These are phyloP conservation scores for Salix suchowensis DNA, from an alignment of 345 rosid genomes.

Conservation along the genomic window DNA sequence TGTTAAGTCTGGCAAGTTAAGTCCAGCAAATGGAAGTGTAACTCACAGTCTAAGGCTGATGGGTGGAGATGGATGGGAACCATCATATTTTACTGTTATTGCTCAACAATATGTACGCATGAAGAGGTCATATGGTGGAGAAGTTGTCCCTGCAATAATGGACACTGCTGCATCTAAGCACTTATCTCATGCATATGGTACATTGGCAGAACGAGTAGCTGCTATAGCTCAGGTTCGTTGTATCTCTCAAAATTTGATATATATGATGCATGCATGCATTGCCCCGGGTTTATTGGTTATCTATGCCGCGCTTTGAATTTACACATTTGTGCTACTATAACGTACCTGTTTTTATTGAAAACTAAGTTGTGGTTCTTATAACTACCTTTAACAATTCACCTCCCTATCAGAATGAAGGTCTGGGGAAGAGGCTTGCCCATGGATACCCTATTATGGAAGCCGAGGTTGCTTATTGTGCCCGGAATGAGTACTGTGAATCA, in stretches of 20 bases:
- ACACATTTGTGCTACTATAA: too few species aligned
- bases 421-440: slow-evolving; percentile 90
- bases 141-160: slow-evolving; percentile 84
- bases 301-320: not conserved
- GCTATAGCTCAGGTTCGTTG: slow-evolving; percentile 80
- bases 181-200: slow-evolving; percentile 91
- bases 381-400: not conserved
- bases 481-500: slow-evolving; percentile 85
- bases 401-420: slow-evolving; percentile 56
- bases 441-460: slow-evolving; percentile 75
- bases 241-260: not conserved
- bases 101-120: slow-evolving; percentile 86
- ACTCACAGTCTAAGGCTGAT: slow-evolving; percentile 59
- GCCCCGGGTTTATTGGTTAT: not conserved
- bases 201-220: slow-evolving; percentile 75
- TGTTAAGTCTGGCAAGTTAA: slow-evolving; percentile 74
- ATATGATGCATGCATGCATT: not conserved
- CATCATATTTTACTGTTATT: slow-evolving; percentile 71
- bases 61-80: slow-evolving; percentile 94
- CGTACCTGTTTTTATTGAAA: too few species aligned
- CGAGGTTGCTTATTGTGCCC: slow-evolving; percentile 82
- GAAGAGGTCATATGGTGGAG: slow-evolving; percentile 69
- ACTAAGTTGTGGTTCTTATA: not conserved
- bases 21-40: slow-evolving; percentile 56
- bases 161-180: slow-evolving; percentile 87